Evolutionary conservation across 164 flowering plant species (phyloP).

Genomic region (Cinnamomum micranthum): DNA sequence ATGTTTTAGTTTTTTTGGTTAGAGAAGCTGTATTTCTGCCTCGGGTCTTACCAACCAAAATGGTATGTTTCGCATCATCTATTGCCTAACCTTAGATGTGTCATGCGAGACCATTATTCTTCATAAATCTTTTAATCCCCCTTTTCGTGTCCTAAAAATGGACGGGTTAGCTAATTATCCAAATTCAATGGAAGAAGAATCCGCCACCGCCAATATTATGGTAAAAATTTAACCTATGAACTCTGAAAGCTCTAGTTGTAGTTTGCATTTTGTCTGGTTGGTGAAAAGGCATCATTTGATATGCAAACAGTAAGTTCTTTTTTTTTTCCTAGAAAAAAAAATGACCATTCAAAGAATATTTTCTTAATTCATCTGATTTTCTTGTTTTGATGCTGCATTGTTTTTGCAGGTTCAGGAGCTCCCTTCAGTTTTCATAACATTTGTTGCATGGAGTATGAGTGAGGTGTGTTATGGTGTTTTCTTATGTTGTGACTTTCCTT

Average conservation of each 20-base stretch:
- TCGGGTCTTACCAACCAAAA: too few species aligned
- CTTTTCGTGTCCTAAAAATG: neutral
- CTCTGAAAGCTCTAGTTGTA: neutral
- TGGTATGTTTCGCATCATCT: neutral
- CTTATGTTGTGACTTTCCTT: neutral
- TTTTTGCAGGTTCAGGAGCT: constrained; percentile 57
- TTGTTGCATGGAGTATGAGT: constrained; percentile 69
- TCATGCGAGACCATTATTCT: too few species aligned
- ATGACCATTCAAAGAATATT: too few species aligned
- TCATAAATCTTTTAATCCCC: neutral
- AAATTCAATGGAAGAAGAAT: neutral
- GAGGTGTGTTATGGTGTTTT: constrained; percentile 44
- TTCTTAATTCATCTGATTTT: neutral
- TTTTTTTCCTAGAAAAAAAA: too few species aligned
- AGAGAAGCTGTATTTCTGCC: neutral
- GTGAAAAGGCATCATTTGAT: neutral
- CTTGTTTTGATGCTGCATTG: neutral
- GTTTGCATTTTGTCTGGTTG: neutral
- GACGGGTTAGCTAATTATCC: neutral
- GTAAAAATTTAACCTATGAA: neutral
- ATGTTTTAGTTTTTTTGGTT: too few species aligned
- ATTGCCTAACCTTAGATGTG: too few species aligned
- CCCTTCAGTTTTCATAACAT: constrained; percentile 69
- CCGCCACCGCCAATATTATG: neutral
- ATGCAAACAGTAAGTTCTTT: neutral